Conservation (phyloP, 805 yeast genomes). For the Ogataea methylovora region DNA sequence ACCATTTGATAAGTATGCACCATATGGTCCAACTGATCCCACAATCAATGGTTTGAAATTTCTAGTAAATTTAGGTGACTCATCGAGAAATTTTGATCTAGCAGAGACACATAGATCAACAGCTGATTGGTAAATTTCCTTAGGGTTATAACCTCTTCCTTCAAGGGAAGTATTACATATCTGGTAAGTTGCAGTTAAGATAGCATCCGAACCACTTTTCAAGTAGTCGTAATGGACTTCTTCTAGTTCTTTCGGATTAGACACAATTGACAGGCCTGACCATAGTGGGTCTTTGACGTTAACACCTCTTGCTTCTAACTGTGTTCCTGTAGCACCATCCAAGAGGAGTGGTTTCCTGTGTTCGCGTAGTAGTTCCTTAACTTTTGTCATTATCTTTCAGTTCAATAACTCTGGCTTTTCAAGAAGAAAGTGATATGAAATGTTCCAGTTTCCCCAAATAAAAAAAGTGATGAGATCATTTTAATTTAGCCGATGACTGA, state of each 20-base stretch:
- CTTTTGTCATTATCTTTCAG: too few species aligned
- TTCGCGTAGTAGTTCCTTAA: too few species aligned
- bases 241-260: slow-evolving; percentile 34
- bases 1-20: slow-evolving; percentile 60
- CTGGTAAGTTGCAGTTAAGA: slow-evolving; percentile 57
- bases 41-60: slow-evolving; percentile 26
- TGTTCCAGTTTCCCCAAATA: too few species aligned
- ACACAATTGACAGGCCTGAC: slow-evolving; percentile 49
- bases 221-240: slow-evolving; percentile 45
- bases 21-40: slow-evolving; percentile 75
- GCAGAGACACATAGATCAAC: slow-evolving; percentile 18
- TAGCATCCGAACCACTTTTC: slow-evolving; percentile 44
- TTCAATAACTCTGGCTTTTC: too few species aligned
- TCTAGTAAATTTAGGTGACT: background rate
- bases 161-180: slow-evolving; percentile 36
- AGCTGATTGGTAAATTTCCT: slow-evolving; percentile 13
- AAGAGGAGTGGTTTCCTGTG: slow-evolving; percentile 16
- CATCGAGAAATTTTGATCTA: slow-evolving; percentile 7
- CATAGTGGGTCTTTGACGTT: slow-evolving; percentile 43
- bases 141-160: slow-evolving; percentile 10
- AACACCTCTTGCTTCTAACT: slow-evolving; percentile 43
- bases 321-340: slow-evolving; percentile 67
- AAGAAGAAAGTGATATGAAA: too few species aligned
- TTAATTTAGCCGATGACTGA: too few species aligned
- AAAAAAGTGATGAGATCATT: too few species aligned